These are phyloP conservation scores for Coleophoma eucalyptorum DNA, from an alignment of 2,329 filamentous ascomycete genomes.

Conservation along the genomic window DNA sequence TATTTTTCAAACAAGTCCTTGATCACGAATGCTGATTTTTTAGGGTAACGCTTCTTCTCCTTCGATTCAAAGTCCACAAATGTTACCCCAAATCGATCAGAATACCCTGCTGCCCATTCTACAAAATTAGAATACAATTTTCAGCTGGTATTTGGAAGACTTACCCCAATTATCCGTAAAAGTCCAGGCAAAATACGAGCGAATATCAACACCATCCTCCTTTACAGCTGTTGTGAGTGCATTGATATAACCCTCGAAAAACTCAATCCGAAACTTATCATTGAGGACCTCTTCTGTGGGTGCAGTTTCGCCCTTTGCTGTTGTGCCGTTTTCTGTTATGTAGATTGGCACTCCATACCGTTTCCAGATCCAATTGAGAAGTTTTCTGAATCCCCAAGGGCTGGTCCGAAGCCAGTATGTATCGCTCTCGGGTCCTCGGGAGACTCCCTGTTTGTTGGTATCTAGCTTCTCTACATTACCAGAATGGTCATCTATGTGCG, in stretches of 20 bases:
- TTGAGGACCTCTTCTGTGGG: conserved; percentile 64
- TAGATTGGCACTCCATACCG: conserved; percentile 78
- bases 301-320: conserved; percentile 77
- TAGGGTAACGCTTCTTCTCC: conserved; percentile 73
- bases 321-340: conserved; percentile 85
- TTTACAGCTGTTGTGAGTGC: conserved; percentile 70
- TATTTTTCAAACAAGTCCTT: conserved; percentile 66
- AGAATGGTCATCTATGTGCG: conserved; percentile 62
- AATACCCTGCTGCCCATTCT: conserved; percentile 68
- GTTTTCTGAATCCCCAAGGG: conserved; percentile 69
- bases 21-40: conserved; percentile 74
- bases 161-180: conserved; percentile 57
- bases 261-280: conserved; percentile 75
- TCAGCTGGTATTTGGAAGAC: background rate
- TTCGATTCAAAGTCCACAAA: conserved; percentile 72
- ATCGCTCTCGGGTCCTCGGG: conserved; percentile 76
- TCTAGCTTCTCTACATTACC: conserved; percentile 73
- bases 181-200: conserved; percentile 82
- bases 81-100: conserved; percentile 78
- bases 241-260: conserved; percentile 72
- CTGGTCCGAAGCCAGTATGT: conserved; percentile 75
- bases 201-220: conserved; percentile 72
- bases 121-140: background rate
- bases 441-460: conserved; percentile 66
- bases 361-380: conserved; percentile 73